A percentile compares a stretch with the other conserved stretches of the same genome.
phyloP scores from a whole-genome alignment of 495 filamentous ascomycete species.

The Aspergillus conjunctus region DNA sequence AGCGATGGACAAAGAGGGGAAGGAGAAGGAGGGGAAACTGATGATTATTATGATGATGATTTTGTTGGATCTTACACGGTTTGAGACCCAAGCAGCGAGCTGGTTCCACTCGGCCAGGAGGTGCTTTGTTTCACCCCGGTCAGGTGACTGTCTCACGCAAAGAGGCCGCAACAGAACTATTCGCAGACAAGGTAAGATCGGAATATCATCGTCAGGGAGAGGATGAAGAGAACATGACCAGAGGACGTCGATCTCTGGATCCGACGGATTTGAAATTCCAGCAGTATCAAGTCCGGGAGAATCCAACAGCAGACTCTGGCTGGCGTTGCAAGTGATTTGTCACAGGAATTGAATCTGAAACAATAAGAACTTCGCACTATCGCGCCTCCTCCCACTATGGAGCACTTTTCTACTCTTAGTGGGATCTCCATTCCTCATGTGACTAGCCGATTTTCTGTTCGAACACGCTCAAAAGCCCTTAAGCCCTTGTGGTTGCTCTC shows the following conservation, averaged over 20 bases:
- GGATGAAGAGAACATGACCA: too few relatives aligned
- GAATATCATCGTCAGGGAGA: too few relatives aligned
- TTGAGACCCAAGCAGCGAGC: slow-evolving; percentile 1
- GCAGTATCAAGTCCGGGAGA: background rate
- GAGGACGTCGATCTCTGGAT: too few relatives aligned
- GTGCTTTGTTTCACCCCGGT: background rate
- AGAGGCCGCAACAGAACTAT: too few relatives aligned
- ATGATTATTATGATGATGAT: background rate
- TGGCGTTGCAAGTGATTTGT: slow-evolving; percentile 16
- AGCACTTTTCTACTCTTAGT: too few relatives aligned
- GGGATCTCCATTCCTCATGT: too few relatives aligned
- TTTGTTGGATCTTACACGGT: slow-evolving; percentile 6
- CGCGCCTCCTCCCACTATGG: too few relatives aligned
- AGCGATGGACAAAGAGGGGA: background rate
- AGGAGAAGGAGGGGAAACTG: background rate
- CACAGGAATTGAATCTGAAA: slow-evolving; percentile 17
- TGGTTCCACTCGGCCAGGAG: too few relatives aligned
- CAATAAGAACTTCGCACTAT: slow-evolving; percentile 9
- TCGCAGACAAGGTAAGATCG: too few relatives aligned
- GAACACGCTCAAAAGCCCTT: too few relatives aligned
- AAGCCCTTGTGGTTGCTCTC: too few relatives aligned
- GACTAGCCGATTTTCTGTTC: too few relatives aligned
- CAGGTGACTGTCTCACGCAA: slow-evolving; percentile 4
- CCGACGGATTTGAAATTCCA: background rate
- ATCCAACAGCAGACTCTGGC: background rate